Conservation (phyloP, 345 rosid genomes). For the Salix dunnii region DNA sequence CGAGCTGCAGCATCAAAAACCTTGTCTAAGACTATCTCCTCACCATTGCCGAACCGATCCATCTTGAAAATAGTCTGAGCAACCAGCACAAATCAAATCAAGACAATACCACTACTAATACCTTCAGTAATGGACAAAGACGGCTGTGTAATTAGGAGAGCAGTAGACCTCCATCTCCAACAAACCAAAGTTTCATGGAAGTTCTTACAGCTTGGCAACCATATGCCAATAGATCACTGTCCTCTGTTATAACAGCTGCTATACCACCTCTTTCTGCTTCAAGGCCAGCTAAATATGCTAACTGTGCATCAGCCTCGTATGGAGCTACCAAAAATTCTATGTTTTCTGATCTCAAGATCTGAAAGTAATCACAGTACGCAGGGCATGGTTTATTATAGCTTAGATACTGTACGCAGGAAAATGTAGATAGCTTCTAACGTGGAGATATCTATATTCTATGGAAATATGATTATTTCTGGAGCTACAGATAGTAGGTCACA, state of each 20-base stretch:
- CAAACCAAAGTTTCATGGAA: slow-evolving; percentile 32
- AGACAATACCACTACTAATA: slow-evolving; percentile 7
- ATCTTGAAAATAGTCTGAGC: slow-evolving; percentile 73
- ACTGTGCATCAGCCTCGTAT: slow-evolving; percentile 94
- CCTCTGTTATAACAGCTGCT: slow-evolving; percentile 81
- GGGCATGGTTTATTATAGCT: neutral
- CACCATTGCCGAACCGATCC: slow-evolving; percentile 85
- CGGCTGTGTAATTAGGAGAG: slow-evolving; percentile 15
- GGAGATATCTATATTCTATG: neutral
- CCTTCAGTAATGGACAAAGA: slow-evolving; percentile 11
- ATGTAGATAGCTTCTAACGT: neutral
- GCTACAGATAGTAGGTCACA: neutral
- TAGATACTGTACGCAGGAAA: too few species aligned
- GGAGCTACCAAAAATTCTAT: slow-evolving; percentile 92
- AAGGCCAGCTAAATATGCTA: slow-evolving; percentile 70
- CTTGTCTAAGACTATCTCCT: slow-evolving; percentile 58
- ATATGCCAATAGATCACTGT: slow-evolving; percentile 83
- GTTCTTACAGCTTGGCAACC: slow-evolving; percentile 91
- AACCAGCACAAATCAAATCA: slow-evolving; percentile 27
- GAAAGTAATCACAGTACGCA: slow-evolving; percentile 25
- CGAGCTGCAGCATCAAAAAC: slow-evolving; percentile 46
- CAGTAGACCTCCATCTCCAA: slow-evolving; percentile 30
- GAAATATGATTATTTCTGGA: neutral
- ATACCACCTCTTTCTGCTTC: slow-evolving; percentile 67
- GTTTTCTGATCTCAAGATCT: slow-evolving; percentile 70